These are phyloP conservation scores for Peronosclerospora sorghi DNA, from an alignment of 352 stramenopile genomes.

Conservation along the genomic window DNA sequence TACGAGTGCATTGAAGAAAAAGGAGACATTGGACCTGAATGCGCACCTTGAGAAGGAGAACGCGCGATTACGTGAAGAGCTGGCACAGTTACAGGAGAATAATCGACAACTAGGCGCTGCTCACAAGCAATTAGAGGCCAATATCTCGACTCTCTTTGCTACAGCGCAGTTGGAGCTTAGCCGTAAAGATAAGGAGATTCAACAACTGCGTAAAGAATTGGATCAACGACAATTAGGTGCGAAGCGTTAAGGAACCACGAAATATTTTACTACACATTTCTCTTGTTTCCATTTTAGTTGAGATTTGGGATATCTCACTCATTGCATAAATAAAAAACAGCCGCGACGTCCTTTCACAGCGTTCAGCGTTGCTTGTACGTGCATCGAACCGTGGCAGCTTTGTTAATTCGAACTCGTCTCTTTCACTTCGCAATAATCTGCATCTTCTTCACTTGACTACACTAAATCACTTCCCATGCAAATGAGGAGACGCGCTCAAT, in stretches of 20 bases:
- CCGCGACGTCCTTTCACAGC: too few relatives aligned
- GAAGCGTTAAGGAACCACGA: slow-evolving; percentile 3
- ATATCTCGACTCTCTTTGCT: slow-evolving; percentile 63
- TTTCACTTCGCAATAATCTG: slow-evolving; percentile 4
- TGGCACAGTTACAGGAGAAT: slow-evolving; percentile 50
- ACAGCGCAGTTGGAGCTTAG: slow-evolving; percentile 66
- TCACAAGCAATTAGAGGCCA: slow-evolving; percentile 52
- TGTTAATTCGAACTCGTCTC: too few relatives aligned
- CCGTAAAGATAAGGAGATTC: slow-evolving; percentile 73
- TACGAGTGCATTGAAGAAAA: slow-evolving; percentile 51
- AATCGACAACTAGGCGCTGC: slow-evolving; percentile 47
- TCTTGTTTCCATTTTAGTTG: too few relatives aligned
- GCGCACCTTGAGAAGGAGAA: slow-evolving; percentile 44
- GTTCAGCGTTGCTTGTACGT: too few relatives aligned
- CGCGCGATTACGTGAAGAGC: slow-evolving; percentile 31
- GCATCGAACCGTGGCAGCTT: too few relatives aligned
- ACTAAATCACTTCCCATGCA: slow-evolving; percentile 23
- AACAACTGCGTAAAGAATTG: slow-evolving; percentile 42
- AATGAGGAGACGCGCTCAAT: slow-evolving; percentile 10
- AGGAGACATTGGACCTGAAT: slow-evolving; percentile 46
- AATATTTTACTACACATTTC: too few relatives aligned
- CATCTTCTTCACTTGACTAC: slow-evolving; percentile 16
- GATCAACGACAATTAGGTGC: slow-evolving; percentile 6
- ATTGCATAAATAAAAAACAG: slow-evolving; percentile 31
- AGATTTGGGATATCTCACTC: too few relatives aligned